A percentile compares a stretch with the other conserved stretches of the same genome.
phyloP scores from a whole-genome alignment of 257 asterid species.

The Fraxinus quadrangulata region DNA sequence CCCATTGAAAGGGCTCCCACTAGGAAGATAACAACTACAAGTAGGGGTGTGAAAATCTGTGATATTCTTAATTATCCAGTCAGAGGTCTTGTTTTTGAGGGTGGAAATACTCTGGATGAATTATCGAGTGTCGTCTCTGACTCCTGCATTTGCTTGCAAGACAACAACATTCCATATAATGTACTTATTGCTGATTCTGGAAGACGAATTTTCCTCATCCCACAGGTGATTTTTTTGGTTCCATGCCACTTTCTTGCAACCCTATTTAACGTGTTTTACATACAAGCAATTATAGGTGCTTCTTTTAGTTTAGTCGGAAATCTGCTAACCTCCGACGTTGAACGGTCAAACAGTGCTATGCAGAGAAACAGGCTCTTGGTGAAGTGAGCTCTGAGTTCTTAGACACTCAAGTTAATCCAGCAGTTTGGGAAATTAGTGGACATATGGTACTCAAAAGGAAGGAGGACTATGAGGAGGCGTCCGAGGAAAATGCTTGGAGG shows the following conservation, averaged over 20 bases:
- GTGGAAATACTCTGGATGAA: slow-evolving; percentile 63
- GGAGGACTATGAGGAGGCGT: slow-evolving; percentile 50
- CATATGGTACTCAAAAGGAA: slow-evolving; percentile 55
- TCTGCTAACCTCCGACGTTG: neutral
- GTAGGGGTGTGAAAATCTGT: slow-evolving; percentile 64
- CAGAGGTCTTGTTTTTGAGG: slow-evolving; percentile 77
- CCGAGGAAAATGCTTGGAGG: slow-evolving; percentile 53
- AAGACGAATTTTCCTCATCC: slow-evolving; percentile 46
- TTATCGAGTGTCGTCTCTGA: slow-evolving; percentile 69
- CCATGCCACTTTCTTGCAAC: neutral
- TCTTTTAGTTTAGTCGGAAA: neutral
- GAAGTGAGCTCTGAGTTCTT: slow-evolving; percentile 48
- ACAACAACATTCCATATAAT: slow-evolving; percentile 80
- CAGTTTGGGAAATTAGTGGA: slow-evolving; percentile 61
- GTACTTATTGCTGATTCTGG: slow-evolving; percentile 62
- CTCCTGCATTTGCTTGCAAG: slow-evolving; percentile 82
- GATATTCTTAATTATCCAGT: slow-evolving; percentile 80
- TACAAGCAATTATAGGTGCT: too few species aligned
- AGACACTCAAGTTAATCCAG: slow-evolving; percentile 58
- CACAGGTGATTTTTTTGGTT: slow-evolving; percentile 36
- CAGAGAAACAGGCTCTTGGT: slow-evolving; percentile 58
- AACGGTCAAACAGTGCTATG: slow-evolving; percentile 44
- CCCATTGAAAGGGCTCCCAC: slow-evolving; percentile 73
- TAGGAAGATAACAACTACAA: slow-evolving; percentile 53
- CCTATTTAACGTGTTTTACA: neutral